phyloP scores from a whole-genome alignment of 2,329 filamentous ascomycete genomes.

The Diaporthe amygdali region DNA sequence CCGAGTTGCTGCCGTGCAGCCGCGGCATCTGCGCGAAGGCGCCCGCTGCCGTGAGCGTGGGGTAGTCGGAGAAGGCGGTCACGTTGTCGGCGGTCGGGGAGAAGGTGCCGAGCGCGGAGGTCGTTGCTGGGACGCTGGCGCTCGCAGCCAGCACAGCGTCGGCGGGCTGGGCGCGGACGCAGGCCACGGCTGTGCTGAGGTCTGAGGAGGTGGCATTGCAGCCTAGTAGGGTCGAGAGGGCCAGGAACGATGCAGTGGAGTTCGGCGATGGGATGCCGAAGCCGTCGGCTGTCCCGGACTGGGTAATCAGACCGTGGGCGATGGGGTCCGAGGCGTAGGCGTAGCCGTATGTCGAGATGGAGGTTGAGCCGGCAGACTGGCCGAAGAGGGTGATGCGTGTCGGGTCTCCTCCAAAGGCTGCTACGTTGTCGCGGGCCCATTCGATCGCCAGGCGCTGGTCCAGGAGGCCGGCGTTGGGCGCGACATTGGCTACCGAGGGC shows the following conservation, averaged over 20 bases:
- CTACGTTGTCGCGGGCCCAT: constrained; percentile 19
- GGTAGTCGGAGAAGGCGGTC: constrained; percentile 2
- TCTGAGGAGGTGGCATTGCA: background rate
- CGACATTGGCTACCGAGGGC: background rate
- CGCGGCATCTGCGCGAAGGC: background rate
- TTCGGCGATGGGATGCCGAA: background rate
- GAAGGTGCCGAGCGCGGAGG: background rate
- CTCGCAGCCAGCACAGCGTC: background rate
- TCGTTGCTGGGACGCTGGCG: background rate
- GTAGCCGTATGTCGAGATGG: background rate
- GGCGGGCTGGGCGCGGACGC: constrained; percentile 1
- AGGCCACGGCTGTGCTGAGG: background rate
- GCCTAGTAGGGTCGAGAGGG: background rate
- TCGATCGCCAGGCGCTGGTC: constrained; percentile 21
- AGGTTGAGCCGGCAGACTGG: constrained; percentile 7
- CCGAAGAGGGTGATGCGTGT: constrained; percentile 10
- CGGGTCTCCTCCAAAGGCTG: constrained; percentile 10
- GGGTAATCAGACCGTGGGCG: constrained; percentile 8
- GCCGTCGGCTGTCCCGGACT: constrained; percentile 16
- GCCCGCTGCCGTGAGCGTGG: background rate
- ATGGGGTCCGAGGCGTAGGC: constrained; percentile 17
- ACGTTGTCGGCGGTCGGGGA: constrained; percentile 5
- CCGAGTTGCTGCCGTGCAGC: constrained; percentile 1
- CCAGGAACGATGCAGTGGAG: background rate
- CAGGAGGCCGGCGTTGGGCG: constrained; percentile 6